Evolutionary conservation across 1,139 yeast species (phyloP), one percentile per base, ranked within the genome.

Genomic region (Candida sp.): DNA sequence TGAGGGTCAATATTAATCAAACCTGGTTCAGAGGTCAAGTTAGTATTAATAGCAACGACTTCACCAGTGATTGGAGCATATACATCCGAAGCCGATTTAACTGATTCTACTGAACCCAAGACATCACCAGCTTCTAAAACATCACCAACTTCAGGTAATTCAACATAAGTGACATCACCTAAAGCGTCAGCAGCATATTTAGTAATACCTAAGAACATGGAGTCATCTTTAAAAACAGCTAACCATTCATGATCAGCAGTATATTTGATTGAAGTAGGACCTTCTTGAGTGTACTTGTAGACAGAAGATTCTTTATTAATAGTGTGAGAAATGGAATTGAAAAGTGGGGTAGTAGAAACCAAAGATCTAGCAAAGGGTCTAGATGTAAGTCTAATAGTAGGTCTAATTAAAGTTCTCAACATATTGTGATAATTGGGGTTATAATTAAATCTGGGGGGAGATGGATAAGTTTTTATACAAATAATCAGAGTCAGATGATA

Each of bases 171-270:
- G 43, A 96, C 95, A 68, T 93, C 99, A 39, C 99, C 99, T 49
- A 93, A 79, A n/a, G 99, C 96, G 58, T 91, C 97, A 36, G 97
- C 86, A 30, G 99, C 99, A 64, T 93, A 91, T 57, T 80, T 82
- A 49, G 99, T 91, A 66, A 93, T 90, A 33, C 99, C 99, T 33
- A 93, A 75, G 55, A 85, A 90, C 2, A 95, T 85, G 32, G 83
- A 75, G 47, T 89, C 88, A 65, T 91, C 97, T 32, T 79, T 77
- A 62, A 87, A 95, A 41, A 83, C 74, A 2, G 96, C 93, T 48
- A 95, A 71, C 97, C 98, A 93, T 71, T 93, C 99, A 72, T 93
- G 99, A 60, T 93, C 97, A 44, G 75, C 71, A 15, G 99, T 88
- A 73, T 81, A 91, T 66, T 80, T 82, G 52, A 87, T 77, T 22